Percentiles rank a stretch among this genome's conserved stretches.
phyloP scores from a whole-genome alignment of 148 eudicot species.

The Camellia sinensis region DNA sequence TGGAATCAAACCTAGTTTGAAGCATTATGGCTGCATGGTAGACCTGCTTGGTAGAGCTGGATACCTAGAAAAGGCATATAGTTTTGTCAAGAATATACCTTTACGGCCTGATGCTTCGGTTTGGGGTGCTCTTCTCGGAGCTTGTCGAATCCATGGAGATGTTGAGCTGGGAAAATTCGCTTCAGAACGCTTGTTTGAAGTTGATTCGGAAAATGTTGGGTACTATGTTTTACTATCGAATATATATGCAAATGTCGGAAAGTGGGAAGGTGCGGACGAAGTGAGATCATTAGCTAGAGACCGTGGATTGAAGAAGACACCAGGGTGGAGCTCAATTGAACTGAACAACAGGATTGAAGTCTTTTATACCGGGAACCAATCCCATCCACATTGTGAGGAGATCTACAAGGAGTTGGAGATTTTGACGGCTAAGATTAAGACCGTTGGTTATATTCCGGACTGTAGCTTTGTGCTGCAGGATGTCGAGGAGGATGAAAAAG shows the following conservation, averaged over 20 bases:
- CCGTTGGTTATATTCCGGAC: constrained; percentile 66
- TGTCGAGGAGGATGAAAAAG: constrained; percentile 82
- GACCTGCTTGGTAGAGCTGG: constrained; percentile 48
- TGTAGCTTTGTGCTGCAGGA: constrained; percentile 65
- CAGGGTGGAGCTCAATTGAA: no score
- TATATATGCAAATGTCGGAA: constrained; percentile 61
- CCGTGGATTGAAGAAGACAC: constrained; percentile 45
- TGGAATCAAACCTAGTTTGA: constrained; percentile 53
- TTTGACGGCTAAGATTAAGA: constrained; percentile 49
- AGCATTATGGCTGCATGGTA: constrained; percentile 68
- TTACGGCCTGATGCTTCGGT: constrained; percentile 63
- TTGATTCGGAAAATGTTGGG: constrained; percentile 49
- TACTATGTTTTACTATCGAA: constrained; percentile 70
- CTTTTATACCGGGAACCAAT: no score
- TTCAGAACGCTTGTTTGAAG: constrained; percentile 45
- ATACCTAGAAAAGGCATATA: constrained; percentile 48
- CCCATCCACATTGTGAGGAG: no score
- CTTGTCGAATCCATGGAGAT: constrained; percentile 69
- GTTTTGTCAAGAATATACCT: constrained; percentile 50
- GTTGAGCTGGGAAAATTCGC: constrained; percentile 63
- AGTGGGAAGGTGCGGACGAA: constrained; percentile 67
- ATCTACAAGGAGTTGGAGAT: background rate
- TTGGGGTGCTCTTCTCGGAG: constrained; percentile 87
- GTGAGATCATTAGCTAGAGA: constrained; percentile 61
- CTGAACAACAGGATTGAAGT: no score